Conservation (phyloP, 1,284 basidiomycete species). For the Pascua sp. region DNA sequence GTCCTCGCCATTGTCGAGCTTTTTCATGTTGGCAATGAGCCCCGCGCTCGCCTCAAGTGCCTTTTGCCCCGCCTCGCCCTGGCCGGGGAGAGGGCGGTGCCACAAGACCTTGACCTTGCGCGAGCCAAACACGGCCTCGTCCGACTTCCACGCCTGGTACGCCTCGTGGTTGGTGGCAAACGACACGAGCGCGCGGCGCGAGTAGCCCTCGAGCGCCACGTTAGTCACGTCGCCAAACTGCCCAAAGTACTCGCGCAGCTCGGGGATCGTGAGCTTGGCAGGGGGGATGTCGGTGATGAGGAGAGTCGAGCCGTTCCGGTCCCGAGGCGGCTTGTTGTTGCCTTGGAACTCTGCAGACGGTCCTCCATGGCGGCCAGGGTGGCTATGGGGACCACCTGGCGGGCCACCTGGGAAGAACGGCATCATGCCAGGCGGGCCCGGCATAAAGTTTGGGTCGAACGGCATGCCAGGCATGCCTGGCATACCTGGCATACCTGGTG, state of each 20-base stretch:
- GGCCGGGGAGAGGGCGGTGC: conserved; percentile 85
- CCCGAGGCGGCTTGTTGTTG: conserved; percentile 38
- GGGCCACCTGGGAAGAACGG: conserved; percentile 16
- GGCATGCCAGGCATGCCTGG: conserved; percentile 6
- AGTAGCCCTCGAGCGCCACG: conserved; percentile 77
- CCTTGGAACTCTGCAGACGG: conserved; percentile 11
- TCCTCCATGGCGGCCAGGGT: background rate
- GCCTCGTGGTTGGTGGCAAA: conserved; percentile 84
- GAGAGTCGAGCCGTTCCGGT: conserved; percentile 72
- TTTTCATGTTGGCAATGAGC: conserved; percentile 61
- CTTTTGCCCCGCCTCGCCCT: conserved; percentile 68
- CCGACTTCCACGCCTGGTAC: conserved; percentile 81
- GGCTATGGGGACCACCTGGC: background rate
- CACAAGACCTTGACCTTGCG: conserved; percentile 93
- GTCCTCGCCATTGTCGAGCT: conserved; percentile 31
- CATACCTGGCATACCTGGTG: background rate
- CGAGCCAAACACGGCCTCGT: conserved; percentile 89
- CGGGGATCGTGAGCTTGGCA: conserved; percentile 70
- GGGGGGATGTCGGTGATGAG: conserved; percentile 92
- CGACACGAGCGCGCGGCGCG: conserved; percentile 75
- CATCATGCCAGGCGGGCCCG: conserved; percentile 22
- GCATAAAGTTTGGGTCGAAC: conserved; percentile 12
- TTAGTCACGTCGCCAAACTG: conserved; percentile 90
- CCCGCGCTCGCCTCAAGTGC: conserved; percentile 73
- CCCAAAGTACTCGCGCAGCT: conserved; percentile 85